Evolutionary conservation across 1,139 yeast species (phyloP), one percentile per base, ranked within the genome.

Genomic region (Hyphopichia pseudoburtonii): DNA sequence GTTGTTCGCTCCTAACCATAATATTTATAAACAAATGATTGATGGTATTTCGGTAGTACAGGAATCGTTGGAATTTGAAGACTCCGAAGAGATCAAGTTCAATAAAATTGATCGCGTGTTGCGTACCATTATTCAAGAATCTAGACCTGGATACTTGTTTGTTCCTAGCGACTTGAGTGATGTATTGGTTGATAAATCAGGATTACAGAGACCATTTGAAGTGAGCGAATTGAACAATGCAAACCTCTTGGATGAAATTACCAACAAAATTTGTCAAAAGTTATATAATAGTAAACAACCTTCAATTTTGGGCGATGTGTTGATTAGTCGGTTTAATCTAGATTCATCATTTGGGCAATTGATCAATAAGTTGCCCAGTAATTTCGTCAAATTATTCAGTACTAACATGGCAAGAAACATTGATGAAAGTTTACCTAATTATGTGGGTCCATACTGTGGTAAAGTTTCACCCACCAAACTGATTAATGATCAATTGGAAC

Each of bases 101-200:
- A 55, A 47, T 18, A 62, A 62, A 40, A 66, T 88, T 38, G 96
- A 88, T 56, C 64, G 64, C 21, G 86, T 86, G 4, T 74, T 88
- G 44, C 53, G 56, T 31, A 67, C 73, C 23, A 78, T 86, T 23
- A 64, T 77, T 46, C 66, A 61, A 31, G 70, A 73, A 39, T 79
- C 83, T 21, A 76, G 83, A 54, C 96, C 96, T 1, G 96, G 95
- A 6, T 87, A 84, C 54, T 62, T 88, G 40, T 86, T 78, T 54
- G 58, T 88, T 31, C 96, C 96, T 2, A 67, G 76, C 30, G 90
- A 87, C 53, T 60, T 85, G 50, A 79, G 82, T 8, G 76, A 76
- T 48, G 51, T 65, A 30, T 47, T 62, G 30, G 79, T 86, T 12
- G 66, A 76, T 17, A 52, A 64, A 5, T 46, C 60, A 5, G 56